Base-by-base conservation (phyloP, 129 eudicot species). In the Centella asiatica region DNA sequence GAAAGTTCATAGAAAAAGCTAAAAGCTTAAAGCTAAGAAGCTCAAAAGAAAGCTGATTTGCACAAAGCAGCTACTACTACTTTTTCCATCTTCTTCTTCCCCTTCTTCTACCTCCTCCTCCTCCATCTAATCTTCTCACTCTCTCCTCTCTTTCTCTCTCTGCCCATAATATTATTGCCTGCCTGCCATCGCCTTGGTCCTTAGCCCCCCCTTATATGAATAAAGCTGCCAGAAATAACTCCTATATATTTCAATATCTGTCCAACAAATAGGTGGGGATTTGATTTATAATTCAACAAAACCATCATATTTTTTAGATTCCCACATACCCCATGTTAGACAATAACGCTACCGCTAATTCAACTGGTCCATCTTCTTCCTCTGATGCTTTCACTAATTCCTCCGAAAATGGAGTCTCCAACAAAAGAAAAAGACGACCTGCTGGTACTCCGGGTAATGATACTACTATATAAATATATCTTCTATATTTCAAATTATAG, bases 371-470 rank as follows among this genome's bases (percentile, higher is more conserved):
- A 36, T 83, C 85, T 32, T 83, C 89, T 3, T 82, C 88, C 6
- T 70, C 85, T 52, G 85, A 78, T 69, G 82, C 77, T 57, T 73
- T 83, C 61, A 64, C 72, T 34, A 57, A 57, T 26, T 78, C 75
- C 47, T 69, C 79, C 24, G 89, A 79, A 54, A 73, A 83, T 69
- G 85, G 82, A 4, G 73, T 20, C 20, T 57, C 63, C 26, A 68
- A 50, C 68, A 80, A 80, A 62, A 54, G 86, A 44, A 86, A 86
- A 56, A 54, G 95, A 31, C 72, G 89, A 5, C 95, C 95, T 0
- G 95, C 95, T 19, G 95, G 95, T 13, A 86, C 95, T 23, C 95
- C 95, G 72, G 95, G 95, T 86, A 62, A n/a, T 26, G 26, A 19
- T 24, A 50, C 57, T 50, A 3, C 31, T 23, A 65, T 4, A 28